These are phyloP conservation scores for Ustilago tritici DNA, from an alignment of 1,284 basidiomycete species.

Conservation along the genomic window DNA sequence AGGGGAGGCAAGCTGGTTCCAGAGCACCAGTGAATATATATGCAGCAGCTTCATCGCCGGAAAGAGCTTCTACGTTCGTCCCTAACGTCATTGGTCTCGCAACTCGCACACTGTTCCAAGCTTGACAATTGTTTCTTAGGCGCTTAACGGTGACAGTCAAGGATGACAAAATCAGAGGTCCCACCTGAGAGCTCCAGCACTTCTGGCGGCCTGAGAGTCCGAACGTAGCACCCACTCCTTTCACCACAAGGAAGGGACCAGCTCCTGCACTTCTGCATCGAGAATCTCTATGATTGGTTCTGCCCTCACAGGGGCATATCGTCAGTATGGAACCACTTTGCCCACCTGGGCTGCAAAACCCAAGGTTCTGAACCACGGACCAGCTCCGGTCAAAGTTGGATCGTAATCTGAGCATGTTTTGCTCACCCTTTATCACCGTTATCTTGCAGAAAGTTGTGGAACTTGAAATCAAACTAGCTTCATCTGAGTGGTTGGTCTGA, in stretches of 20 bases:
- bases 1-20: no score
- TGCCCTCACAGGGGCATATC: no score
- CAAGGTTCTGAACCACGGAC: no score
- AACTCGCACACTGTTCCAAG: background rate
- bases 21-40: background rate
- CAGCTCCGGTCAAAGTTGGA: no score
- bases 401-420: no score
- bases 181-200: background rate
- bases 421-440: no score
- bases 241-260: background rate
- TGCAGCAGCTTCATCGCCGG: background rate
- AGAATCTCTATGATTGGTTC: background rate
- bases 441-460: no score
- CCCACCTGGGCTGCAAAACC: no score
- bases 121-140: background rate
- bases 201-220: background rate
- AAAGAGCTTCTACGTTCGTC: no score
- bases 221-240: background rate
- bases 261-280: background rate
- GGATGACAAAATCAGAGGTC: background rate
- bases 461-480: no score
- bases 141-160: background rate
- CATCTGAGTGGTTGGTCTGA: no score
- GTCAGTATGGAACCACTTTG: no score
- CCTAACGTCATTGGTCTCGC: background rate